A percentile compares a stretch with the other conserved stretches of the same genome.
Evolutionary conservation across 1,284 basidiomycete genomes (phyloP).

Genomic region (Melampsora occidentalis): DNA sequence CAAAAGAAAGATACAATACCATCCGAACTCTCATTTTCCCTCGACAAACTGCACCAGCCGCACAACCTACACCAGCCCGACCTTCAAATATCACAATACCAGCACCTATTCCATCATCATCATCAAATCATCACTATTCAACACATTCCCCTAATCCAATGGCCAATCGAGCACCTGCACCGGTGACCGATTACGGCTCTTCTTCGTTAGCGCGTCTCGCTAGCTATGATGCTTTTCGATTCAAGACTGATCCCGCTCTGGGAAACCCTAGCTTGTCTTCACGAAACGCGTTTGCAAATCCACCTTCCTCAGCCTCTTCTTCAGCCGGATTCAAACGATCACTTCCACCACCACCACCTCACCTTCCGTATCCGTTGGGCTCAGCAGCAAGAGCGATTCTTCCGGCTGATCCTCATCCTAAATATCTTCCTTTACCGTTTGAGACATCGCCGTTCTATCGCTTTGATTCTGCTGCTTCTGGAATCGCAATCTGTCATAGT

Average conservation of each 20-base stretch:
- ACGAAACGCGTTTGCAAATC: conserved; percentile 2
- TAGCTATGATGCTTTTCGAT: conserved; percentile 2
- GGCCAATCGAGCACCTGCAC: conserved; percentile 14
- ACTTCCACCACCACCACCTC: neutral
- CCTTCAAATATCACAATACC: neutral
- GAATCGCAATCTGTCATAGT: conserved; percentile 26
- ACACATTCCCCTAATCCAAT: neutral
- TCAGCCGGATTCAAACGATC: neutral
- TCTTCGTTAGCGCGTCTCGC: conserved; percentile 16
- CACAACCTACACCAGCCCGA: neutral
- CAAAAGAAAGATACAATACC: neutral
- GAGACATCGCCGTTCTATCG: conserved; percentile 30
- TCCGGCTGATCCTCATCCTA: neutral
- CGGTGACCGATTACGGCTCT: conserved; percentile 13
- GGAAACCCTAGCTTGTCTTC: conserved; percentile 13
- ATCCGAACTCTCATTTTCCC: conserved; percentile 23
- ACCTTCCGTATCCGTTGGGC: neutral
- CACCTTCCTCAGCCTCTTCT: neutral
- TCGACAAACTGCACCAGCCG: neutral
- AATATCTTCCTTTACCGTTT: conserved; percentile 11
- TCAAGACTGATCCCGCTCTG: conserved; percentile 21
- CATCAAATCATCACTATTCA: conserved; percentile 3
- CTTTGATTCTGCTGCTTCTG: conserved; percentile 35
- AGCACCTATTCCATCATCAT: conserved; percentile 3
- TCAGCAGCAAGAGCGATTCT: neutral